A percentile compares a stretch with the other conserved stretches of the same genome.
phyloP scores from a whole-genome alignment of 78 protist species.

The Dictyostelium firmibasis region DNA sequence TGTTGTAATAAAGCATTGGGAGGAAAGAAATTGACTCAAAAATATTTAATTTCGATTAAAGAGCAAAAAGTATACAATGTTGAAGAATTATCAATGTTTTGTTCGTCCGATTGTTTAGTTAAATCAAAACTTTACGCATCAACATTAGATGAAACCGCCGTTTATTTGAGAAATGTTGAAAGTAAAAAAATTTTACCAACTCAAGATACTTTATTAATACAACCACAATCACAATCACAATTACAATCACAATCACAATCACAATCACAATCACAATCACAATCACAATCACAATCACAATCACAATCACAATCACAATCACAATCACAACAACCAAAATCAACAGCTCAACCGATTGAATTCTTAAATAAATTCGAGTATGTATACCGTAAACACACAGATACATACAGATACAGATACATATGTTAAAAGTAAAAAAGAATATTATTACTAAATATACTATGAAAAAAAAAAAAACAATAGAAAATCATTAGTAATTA shows the following conservation, averaged over 20 bases:
- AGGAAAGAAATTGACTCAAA: not conserved
- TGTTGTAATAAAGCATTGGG: not conserved
- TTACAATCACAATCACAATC: not conserved
- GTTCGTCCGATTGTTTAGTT: conserved; percentile 51
- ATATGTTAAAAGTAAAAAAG: too few species aligned
- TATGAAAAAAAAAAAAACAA: not conserved
- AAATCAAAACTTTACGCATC: conserved; percentile 30
- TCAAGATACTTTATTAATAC: not conserved
- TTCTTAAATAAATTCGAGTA: conserved; percentile 26
- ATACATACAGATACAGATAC: too few species aligned
- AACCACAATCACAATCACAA: not conserved
- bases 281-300: not conserved
- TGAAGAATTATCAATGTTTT: conserved; percentile 59
- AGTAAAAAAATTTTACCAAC: not conserved
- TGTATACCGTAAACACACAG: too few species aligned
- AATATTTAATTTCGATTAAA: conserved; percentile 34
- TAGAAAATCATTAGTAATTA: conserved; percentile 36
- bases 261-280: not conserved
- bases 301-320: not conserved
- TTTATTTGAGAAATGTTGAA: conserved; percentile 13
- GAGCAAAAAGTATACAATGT: conserved; percentile 51
- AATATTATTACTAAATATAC: not conserved
- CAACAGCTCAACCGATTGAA: not conserved
- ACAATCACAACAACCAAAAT: not conserved
- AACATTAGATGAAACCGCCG: conserved; percentile 47